Evolutionary conservation across 768 basidiomycete genomes (phyloP), one percentile per base, ranked within the genome.

Genomic region (Suillus ampliporus): DNA sequence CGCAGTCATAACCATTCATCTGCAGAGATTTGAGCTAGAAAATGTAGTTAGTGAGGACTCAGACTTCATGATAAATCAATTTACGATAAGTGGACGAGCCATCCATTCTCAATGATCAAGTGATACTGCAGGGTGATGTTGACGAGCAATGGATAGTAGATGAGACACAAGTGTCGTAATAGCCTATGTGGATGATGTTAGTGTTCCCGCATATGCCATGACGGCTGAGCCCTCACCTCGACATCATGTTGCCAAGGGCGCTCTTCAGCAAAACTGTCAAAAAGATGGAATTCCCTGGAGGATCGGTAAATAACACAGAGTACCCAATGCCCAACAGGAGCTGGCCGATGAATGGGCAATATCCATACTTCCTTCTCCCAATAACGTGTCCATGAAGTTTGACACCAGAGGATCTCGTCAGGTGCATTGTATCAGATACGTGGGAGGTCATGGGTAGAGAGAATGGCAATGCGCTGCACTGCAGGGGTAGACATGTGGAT

Each of bases 311-410:
- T 21, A 46, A 46, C 5, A 21, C 44, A 46, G n/a, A 46, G 21
- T 21, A 46, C 44, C 44, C 44, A 46, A 21, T 46, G 44, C 21
- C 44, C 44, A 13, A 46, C 21, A 46, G n/a, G n/a, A 4, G 4
- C n/a, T 21, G 21, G 21, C n/a, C 44, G 4, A 46, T 46, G 44
- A 21, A 46, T 74, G 0, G 78, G 79, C 1, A 80, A 23, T 4
- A 79, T 72, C 78, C 78, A 80, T 0, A 70, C 15, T 6, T 61
- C 38, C 48, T 71, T 74, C 0, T 21, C 14, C 77, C 77, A 79
- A 51, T 71, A 80, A 17, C 53, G 26, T 0, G 66, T 65, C 4
- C 38, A 52, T 0, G 28, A 17, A 0, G 61, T 60, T 1, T 54
- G 34, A 1, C 61, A 37, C 76, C 76, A 78, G 0, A 79, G 13